Base-by-base conservation (phyloP, 345 rosid genomes). In the Alliaria petiolata region DNA sequence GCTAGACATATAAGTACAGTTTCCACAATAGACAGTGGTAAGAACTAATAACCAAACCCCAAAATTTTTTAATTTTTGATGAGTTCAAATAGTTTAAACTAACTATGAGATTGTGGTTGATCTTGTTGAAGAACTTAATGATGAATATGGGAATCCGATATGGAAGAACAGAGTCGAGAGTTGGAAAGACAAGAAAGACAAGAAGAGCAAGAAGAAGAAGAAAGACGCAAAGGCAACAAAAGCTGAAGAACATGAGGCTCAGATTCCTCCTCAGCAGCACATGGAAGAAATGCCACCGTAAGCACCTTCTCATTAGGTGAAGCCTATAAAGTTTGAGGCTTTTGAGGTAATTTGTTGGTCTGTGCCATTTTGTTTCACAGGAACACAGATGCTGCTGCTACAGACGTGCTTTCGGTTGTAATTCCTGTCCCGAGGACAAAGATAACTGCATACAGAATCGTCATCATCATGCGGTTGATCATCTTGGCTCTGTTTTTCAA, bases 151-250 rank as follows among this genome's bases (percentile, higher is more conserved):
- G 38, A 95, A 95, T 34, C 95, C 99, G 4, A 88, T 95, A 44
- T 95, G 99, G 99, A 95, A 91, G 86, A 91, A 89, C 74, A 84
- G 97, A 59, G 97, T 95, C 53, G 97, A 95, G 66, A 95, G 95
- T 63, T 91, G 97, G 97, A 95, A 89, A 84, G 97, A 88, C 43
- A 95, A 95, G 80, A 95, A 93, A 83, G 81, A 69, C 78, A 88
- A 89, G 85, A 95, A 89, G 86, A 90, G 81, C 69, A 89, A 85
- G 67, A 52, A 75, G 25, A 49, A 87, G 30, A 49, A 87, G 1
- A 91, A 95, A 81, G 80, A 66, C 65, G 0, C 54, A 58, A 75
- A 75, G 30, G 16, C 40, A 52, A 75, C 63, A 19, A 76, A 62
- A 55, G 54, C 19, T 63, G 63, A 51, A 13, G 92, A 83, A 74